Evolutionary conservation across 2,329 filamentous ascomycete genomes (phyloP).

Genomic region (Colletotrichum sp.): DNA sequence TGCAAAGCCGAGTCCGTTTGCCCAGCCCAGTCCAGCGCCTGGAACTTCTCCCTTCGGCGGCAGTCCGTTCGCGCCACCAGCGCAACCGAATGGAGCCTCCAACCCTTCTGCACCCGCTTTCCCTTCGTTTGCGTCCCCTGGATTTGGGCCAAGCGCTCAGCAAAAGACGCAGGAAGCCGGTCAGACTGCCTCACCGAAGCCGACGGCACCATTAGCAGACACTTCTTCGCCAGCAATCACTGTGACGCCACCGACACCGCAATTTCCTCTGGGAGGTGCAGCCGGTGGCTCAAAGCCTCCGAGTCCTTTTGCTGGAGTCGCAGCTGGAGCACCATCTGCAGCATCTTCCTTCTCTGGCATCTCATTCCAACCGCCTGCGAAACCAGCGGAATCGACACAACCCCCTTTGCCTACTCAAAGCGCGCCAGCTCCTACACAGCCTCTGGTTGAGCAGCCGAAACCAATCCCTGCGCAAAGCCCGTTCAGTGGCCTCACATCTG

Average conservation of each 20-base stretch:
- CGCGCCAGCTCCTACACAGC: neutral
- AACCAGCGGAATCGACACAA: neutral
- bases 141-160: neutral
- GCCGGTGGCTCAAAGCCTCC: neutral
- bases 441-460: slow-evolving; percentile 4
- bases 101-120: neutral
- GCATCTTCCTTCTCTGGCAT: neutral
- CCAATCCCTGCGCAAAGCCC: neutral
- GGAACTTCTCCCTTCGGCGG: neutral
- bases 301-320: neutral
- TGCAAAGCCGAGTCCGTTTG: neutral
- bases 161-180: neutral
- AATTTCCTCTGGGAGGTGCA: neutral
- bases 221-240: slow-evolving; percentile 9
- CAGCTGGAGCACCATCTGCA: neutral
- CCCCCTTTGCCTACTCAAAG: neutral
- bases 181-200: neutral
- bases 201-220: neutral
- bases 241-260: slow-evolving; percentile 18
- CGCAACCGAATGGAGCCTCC: neutral
- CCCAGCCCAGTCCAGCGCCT: neutral
- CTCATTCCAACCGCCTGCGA: slow-evolving; percentile 8
- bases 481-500: slow-evolving; percentile 12
- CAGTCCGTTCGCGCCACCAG: neutral
- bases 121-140: neutral